These are phyloP conservation scores for Kwoniella europaea DNA, from an alignment of 768 basidiomycete genomes.

Conservation along the genomic window DNA sequence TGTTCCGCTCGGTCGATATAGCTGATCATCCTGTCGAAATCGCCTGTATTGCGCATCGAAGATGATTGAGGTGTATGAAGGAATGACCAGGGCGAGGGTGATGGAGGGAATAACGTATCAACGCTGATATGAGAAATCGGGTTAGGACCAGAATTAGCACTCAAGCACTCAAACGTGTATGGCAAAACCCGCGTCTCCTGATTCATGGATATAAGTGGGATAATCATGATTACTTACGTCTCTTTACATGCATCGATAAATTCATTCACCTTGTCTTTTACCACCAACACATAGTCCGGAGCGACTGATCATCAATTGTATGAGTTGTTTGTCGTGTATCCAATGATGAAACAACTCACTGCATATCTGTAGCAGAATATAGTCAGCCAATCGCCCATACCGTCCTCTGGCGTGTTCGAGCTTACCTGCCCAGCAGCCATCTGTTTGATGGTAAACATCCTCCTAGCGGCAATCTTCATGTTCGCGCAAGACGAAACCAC, in stretches of 20 bases:
- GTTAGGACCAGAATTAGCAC: no score
- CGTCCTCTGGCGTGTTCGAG: no score
- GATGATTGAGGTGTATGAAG: slow-evolving; percentile 29
- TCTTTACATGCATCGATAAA: slow-evolving; percentile 40
- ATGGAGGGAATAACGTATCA: slow-evolving; percentile 39
- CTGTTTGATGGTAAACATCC: slow-evolving; percentile 55
- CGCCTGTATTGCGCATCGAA: slow-evolving; percentile 19
- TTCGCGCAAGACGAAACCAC: slow-evolving; percentile 52
- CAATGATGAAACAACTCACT: slow-evolving; percentile 6
- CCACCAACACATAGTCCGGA: slow-evolving; percentile 55
- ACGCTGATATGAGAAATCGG: slow-evolving; percentile 14
- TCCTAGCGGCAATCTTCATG: slow-evolving; percentile 45
- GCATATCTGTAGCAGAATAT: slow-evolving; percentile 13
- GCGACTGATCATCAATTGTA: slow-evolving; percentile 31
- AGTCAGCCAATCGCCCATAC: not conserved
- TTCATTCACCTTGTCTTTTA: slow-evolving; percentile 40
- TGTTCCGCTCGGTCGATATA: slow-evolving; percentile 49
- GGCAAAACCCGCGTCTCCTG: no score
- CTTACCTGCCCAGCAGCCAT: slow-evolving; percentile 51
- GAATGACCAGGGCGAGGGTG: slow-evolving; percentile 40
- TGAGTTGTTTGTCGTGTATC: not conserved
- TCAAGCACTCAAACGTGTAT: no score
- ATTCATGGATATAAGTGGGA: no score
- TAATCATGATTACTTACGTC: slow-evolving; percentile 30
- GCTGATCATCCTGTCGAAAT: slow-evolving; percentile 39